Evolutionary conservation across 306 rosid genomes (phyloP).

Genomic region (Prunus campanulata): DNA sequence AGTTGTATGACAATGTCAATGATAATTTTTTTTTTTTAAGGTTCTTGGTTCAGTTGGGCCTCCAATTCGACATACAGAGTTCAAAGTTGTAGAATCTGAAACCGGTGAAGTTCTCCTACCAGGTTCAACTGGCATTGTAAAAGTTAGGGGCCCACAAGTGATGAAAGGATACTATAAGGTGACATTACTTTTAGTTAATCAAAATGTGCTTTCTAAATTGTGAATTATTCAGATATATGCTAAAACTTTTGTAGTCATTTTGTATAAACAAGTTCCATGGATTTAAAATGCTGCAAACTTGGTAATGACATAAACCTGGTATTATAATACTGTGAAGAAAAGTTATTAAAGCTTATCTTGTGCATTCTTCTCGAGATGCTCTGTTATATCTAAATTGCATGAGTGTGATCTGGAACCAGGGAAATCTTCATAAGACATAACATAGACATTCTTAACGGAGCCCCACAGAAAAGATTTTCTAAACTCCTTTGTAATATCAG

Average conservation of each 20-base stretch:
- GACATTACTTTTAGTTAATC: slow-evolving; percentile 15
- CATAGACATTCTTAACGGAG: background rate
- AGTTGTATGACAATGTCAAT: slow-evolving; percentile 30
- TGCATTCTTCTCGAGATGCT: background rate
- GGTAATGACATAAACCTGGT: background rate
- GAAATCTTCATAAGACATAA: background rate
- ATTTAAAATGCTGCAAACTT: too few species aligned
- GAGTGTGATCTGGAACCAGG: background rate
- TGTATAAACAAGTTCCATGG: too few species aligned
- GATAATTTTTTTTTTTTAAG: slow-evolving; percentile 51
- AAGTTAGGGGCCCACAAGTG: slow-evolving; percentile 77
- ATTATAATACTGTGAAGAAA: background rate
- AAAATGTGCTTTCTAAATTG: background rate
- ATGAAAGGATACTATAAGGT: slow-evolving; percentile 98
- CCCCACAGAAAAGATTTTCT: background rate
- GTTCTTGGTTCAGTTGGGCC: slow-evolving; percentile 92
- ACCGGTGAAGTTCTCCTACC: slow-evolving; percentile 69
- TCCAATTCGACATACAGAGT: slow-evolving; percentile 72
- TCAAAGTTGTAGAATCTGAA: slow-evolving; percentile 72
- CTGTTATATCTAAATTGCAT: background rate
- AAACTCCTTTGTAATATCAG: background rate
- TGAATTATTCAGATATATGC: background rate
- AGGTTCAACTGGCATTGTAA: slow-evolving; percentile 79
- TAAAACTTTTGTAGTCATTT: background rate
- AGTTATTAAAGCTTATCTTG: background rate